phyloP scores from a whole-genome alignment of 2,329 filamentous ascomycete species.

The Pleoardoris graminearum region DNA sequence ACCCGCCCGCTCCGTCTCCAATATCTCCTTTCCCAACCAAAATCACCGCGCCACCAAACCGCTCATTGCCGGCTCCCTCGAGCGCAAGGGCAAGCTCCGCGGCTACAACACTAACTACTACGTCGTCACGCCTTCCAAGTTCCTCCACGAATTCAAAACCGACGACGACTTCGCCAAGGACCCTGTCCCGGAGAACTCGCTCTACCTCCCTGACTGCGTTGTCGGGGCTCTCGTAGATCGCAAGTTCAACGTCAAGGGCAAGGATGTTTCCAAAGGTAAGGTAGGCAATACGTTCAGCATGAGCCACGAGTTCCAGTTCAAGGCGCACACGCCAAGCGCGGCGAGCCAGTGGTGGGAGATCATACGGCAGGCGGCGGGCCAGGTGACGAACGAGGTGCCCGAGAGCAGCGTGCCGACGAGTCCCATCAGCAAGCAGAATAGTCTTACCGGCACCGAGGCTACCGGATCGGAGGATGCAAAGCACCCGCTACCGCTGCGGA shows the following conservation, averaged over 20 bases:
- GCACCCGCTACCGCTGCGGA: slow-evolving; percentile 38
- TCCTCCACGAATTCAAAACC: slow-evolving; percentile 95
- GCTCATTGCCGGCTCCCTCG: slow-evolving; percentile 83
- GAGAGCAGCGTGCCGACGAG: slow-evolving; percentile 41
- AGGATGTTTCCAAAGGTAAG: slow-evolving; percentile 78
- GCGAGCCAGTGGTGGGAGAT: slow-evolving; percentile 84
- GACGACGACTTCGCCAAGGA: slow-evolving; percentile 75
- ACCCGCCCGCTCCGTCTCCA: slow-evolving; percentile 71
- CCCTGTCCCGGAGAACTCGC: slow-evolving; percentile 79
- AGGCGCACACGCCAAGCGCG: slow-evolving; percentile 78
- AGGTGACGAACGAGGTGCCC: slow-evolving; percentile 48
- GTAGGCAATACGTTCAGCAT: slow-evolving; percentile 81
- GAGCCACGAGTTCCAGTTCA: slow-evolving; percentile 80
- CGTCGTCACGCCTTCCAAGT: slow-evolving; percentile 84
- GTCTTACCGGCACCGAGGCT: slow-evolving; percentile 10
- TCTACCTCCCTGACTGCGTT: slow-evolving; percentile 89
- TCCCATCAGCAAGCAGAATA: slow-evolving; percentile 33
- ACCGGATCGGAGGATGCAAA: no score
- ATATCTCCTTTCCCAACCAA: slow-evolving; percentile 86
- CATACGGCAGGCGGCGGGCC: slow-evolving; percentile 64
- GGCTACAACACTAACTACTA: slow-evolving; percentile 83
- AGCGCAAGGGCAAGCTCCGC: slow-evolving; percentile 87
- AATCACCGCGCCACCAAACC: slow-evolving; percentile 77
- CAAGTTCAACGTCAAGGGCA: slow-evolving; percentile 95
- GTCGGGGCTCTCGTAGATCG: slow-evolving; percentile 72